A percentile compares a stretch with the other conserved stretches of the same genome.
phyloP scores from a whole-genome alignment of 2,329 filamentous ascomycete genomes.

The Fusarium verrucosum region DNA sequence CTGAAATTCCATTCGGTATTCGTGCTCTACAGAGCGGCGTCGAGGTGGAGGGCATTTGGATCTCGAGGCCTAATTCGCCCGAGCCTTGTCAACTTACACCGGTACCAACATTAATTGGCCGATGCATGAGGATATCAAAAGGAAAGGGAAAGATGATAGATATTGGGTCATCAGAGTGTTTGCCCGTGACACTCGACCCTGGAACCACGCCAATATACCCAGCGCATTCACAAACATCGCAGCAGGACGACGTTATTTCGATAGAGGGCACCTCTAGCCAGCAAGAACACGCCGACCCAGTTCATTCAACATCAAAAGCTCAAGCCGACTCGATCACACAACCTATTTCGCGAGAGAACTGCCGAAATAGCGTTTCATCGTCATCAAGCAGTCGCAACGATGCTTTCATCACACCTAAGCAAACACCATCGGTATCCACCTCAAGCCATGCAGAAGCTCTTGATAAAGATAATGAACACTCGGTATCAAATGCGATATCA shows the following conservation, averaged over 20 bases:
- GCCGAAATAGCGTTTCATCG: not conserved
- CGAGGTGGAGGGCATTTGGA: conserved; percentile 86
- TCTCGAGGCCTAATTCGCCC: conserved; percentile 63
- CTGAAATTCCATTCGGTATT: conserved; percentile 85
- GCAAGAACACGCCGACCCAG: not conserved
- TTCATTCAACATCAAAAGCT: not conserved
- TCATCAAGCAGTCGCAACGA: conserved; percentile 13
- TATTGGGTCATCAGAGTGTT: not conserved
- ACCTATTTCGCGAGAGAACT: not conserved
- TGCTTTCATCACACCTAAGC: conserved; percentile 18
- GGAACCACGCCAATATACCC: not conserved
- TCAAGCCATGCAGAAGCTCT: conserved; percentile 2
- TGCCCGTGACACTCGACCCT: not conserved
- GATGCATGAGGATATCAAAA: conserved; percentile 23
- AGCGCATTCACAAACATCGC: not conserved
- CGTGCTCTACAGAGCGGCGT: conserved; percentile 85
- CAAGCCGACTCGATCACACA: not conserved
- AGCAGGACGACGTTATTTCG: conserved; percentile 10
- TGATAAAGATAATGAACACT: not conserved
- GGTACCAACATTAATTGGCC: conserved; percentile 38
- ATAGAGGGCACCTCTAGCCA: not conserved
- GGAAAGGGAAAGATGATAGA: conserved; percentile 37
- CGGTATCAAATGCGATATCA: not conserved
- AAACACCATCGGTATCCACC: conserved; percentile 8
- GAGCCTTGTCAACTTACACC: conserved; percentile 38